Percentiles rank a stretch among this genome's conserved stretches.
Evolutionary conservation across 495 filamentous ascomycete species (phyloP).

Genomic region (Astrocystis sublimbata): DNA sequence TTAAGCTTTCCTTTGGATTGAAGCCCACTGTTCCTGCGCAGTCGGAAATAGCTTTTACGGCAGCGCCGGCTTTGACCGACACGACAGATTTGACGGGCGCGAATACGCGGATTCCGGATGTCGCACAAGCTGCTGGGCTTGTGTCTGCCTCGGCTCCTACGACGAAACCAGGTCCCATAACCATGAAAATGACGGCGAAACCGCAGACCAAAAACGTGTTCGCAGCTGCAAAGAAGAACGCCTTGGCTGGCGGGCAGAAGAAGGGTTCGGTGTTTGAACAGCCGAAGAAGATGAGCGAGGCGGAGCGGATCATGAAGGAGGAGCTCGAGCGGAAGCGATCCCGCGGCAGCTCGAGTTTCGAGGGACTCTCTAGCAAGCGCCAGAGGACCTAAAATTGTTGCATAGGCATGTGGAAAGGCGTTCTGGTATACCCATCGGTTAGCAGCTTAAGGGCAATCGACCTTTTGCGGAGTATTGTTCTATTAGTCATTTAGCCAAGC

Average conservation of each 20-base stretch:
- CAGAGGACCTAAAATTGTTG: conserved; percentile 33
- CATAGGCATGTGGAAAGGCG: conserved; percentile 21
- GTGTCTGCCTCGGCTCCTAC: conserved; percentile 12
- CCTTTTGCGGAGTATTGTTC: neutral
- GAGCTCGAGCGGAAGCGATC: conserved; percentile 72
- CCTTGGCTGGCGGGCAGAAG: conserved; percentile 57
- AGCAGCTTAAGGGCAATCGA: neutral
- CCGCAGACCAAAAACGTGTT: conserved; percentile 82
- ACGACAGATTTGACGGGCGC: conserved; percentile 13
- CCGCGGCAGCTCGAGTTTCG: conserved; percentile 44
- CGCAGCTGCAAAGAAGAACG: conserved; percentile 66
- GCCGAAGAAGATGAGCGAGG: conserved; percentile 80
- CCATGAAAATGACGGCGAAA: conserved; percentile 59
- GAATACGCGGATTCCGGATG: conserved; percentile 15
- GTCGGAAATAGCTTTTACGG: conserved; percentile 34
- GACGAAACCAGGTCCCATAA: conserved; percentile 35
- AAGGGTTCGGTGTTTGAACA: conserved; percentile 56
- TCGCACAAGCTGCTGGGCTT: conserved; percentile 13
- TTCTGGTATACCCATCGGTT: conserved; percentile 26
- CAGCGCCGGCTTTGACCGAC: conserved; percentile 29
- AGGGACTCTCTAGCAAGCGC: conserved; percentile 39
- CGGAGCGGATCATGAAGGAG: conserved; percentile 88
- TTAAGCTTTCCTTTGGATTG: conserved; percentile 71
- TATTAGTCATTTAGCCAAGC: neutral
- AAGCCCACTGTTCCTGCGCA: conserved; percentile 42